Base-by-base conservation (phyloP, 768 basidiomycete genomes). In the Pulveroboletus sp. region DNA sequence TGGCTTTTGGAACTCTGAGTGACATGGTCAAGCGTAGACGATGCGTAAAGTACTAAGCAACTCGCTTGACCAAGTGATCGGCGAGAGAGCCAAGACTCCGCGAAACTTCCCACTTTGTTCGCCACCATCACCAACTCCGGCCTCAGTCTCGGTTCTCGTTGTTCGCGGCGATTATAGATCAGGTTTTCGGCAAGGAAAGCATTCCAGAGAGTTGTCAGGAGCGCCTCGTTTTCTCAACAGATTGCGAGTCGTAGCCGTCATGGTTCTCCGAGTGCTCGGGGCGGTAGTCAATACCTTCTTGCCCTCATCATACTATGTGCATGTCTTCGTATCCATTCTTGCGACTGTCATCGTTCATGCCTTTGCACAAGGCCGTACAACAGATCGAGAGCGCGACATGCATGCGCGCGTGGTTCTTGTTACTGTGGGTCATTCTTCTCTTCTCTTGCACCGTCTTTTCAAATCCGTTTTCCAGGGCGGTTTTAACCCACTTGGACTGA, bases 1-100 rank as follows among this genome's bases (percentile, higher is more conserved):
- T 86, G 46, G 85, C 74, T 70, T 93, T 93, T 27, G 93, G 94
- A 17, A 97, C 92, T 76, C 93, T 93, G 62, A 97, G 78, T 55
- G 93, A 85, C 94, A 97, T 97, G 43, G 57, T 63, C 54, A 36
- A 38, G 41, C 15, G 60, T 54, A 30, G 47, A 55, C 5, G 43
- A 33, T 15, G 36, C 35, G 17, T 14, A 14, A 1, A 7, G 15
- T 17, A 18, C 17, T 12, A 50, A 52, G 61, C 57, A 48, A 57
- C 47, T 36, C 35, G 35, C 35, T 44, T 36, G 18, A 17, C 5
- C 17, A 30, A 11, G 24, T 18, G 41, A 45, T 43, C 52, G 26
- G 43, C 27, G 27, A 6, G 27, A 28, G 8, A 8, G 27, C 8
- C 46, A 49, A n/a, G 41, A 58, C 56, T 61, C 51, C 54, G 53